Evolutionary conservation across 108 stramenopile genomes (phyloP).

Genomic region (Aurantiochytrium sp.): DNA sequence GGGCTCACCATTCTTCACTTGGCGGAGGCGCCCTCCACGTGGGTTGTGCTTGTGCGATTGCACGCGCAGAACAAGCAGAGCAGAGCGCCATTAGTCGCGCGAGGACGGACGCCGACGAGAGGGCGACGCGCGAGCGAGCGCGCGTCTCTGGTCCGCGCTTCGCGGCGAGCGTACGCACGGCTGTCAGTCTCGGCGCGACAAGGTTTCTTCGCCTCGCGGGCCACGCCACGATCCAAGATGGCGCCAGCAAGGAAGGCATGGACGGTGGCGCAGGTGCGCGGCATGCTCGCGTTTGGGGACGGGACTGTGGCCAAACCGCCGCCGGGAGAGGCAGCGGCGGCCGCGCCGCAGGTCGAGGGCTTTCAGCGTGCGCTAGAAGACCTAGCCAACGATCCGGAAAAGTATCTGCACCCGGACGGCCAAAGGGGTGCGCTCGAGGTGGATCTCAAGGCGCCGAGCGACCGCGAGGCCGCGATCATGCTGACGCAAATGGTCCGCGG

Average conservation of each 20-base stretch:
- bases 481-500: not conserved
- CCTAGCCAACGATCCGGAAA: not conserved
- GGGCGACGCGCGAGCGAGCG: no score
- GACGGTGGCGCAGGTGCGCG: not conserved
- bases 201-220: not conserved
- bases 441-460: not conserved
- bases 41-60: no score
- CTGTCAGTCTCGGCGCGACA: no score
- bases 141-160: no score
- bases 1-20: no score
- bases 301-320: not conserved
- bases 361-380: not conserved
- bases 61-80: no score
- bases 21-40: no score
- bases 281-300: not conserved
- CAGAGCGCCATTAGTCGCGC: no score
- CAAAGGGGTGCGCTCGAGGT: not conserved
- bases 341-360: not conserved
- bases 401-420: not conserved
- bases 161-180: no score
- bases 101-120: no score
- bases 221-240: not conserved
- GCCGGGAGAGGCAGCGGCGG: not conserved
- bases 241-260: not conserved
- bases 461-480: not conserved